phyloP scores from a whole-genome alignment of 306 rosid genomes.

The Notholithocarpus densiflorus region DNA sequence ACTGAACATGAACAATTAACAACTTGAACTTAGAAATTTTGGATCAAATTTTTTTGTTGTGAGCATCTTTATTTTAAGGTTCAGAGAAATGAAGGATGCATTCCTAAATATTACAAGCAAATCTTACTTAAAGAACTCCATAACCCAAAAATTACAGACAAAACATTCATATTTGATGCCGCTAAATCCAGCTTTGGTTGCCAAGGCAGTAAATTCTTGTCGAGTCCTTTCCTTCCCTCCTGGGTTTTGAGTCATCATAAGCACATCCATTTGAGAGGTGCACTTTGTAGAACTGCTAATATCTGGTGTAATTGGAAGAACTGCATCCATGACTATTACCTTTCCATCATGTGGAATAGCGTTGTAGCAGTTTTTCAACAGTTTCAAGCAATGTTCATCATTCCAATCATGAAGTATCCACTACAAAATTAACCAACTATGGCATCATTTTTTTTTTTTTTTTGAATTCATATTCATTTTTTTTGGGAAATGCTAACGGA shows the following conservation, averaged over 20 bases:
- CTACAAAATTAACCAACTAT: neutral
- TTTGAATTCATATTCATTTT: neutral
- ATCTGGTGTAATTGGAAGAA: conserved; percentile 11
- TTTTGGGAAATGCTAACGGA: neutral
- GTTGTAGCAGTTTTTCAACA: conserved; percentile 26
- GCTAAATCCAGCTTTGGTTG: conserved; percentile 13
- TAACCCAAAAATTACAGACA: conserved; percentile 2
- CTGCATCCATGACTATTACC: conserved; percentile 22
- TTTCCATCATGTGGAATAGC: conserved; percentile 22
- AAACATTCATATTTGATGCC: conserved; percentile 18
- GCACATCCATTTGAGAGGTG: neutral
- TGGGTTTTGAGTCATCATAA: conserved; percentile 22
- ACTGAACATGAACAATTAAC: no score
- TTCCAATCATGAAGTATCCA: conserved; percentile 37
- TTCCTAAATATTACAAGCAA: neutral
- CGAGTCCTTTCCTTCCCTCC: conserved; percentile 25
- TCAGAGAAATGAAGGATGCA: neutral
- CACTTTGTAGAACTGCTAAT: neutral
- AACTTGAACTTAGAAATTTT: no score
- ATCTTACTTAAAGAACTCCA: conserved; percentile 25
- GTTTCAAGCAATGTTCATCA: conserved; percentile 27
- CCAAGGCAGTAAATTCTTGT: conserved; percentile 25
- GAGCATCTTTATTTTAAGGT: neutral
- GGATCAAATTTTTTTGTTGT: no score
- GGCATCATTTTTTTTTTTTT: neutral